Percentiles rank a stretch among this genome's conserved stretches.
phyloP scores from a whole-genome alignment of 371 early-diverging fungal species.

The Haplosporangium sp. region DNA sequence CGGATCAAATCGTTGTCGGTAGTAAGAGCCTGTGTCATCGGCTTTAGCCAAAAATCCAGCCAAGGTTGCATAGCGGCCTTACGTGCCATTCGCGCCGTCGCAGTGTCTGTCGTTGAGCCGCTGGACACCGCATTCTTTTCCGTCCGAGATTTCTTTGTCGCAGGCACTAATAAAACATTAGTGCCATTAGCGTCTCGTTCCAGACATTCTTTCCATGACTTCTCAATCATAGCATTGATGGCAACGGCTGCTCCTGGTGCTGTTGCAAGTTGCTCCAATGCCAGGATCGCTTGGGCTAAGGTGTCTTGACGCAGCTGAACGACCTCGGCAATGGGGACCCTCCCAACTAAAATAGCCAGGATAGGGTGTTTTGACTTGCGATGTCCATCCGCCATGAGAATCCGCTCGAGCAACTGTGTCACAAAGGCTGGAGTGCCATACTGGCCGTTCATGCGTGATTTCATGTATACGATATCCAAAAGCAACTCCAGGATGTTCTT shows the following conservation, averaged over 20 bases:
- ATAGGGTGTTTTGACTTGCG: slow-evolving; percentile 80
- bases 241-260: slow-evolving; percentile 73
- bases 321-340: slow-evolving; percentile 65
- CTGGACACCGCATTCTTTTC: neutral
- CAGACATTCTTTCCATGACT: slow-evolving; percentile 55
- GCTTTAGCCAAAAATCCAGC: slow-evolving; percentile 54
- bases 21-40: slow-evolving; percentile 48
- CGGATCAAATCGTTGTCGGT: slow-evolving; percentile 51
- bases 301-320: slow-evolving; percentile 66
- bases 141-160: slow-evolving; percentile 8
- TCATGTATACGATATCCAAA: slow-evolving; percentile 63
- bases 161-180: neutral
- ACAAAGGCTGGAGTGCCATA: slow-evolving; percentile 56
- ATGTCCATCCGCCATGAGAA: slow-evolving; percentile 69
- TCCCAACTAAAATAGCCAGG: slow-evolving; percentile 70
- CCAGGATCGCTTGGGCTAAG: slow-evolving; percentile 66
- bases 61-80: slow-evolving; percentile 41
- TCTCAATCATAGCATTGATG: slow-evolving; percentile 52
- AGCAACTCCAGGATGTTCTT: slow-evolving; percentile 71
- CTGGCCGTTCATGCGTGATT: slow-evolving; percentile 49
- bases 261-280: slow-evolving; percentile 72
- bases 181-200: slow-evolving; percentile 44
- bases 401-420: slow-evolving; percentile 56
- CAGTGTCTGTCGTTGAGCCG: slow-evolving; percentile 12
- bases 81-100: slow-evolving; percentile 8